These are phyloP conservation scores for Kuraishia ogatae DNA, from an alignment of 805 yeast species.

Conservation along the genomic window DNA sequence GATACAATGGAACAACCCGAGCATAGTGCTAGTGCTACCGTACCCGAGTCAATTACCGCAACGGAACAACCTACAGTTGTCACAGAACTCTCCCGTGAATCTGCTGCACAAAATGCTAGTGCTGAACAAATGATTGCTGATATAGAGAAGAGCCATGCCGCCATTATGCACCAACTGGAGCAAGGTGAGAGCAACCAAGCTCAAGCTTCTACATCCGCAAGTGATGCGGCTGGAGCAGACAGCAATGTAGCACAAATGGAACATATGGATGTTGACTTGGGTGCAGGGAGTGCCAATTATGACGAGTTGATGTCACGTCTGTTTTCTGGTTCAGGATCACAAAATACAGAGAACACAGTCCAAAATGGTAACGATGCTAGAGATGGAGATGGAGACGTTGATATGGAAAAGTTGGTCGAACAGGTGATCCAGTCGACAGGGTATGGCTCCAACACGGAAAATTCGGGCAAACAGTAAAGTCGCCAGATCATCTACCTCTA, in stretches of 20 bases:
- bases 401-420: background rate
- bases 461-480: background rate
- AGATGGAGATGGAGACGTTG: background rate
- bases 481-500: background rate
- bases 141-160: background rate
- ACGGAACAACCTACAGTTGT: background rate
- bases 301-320: background rate
- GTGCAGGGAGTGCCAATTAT: background rate
- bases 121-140: background rate
- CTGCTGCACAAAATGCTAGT: background rate
- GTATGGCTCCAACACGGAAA: background rate
- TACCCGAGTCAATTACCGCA: background rate
- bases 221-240: background rate
- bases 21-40: background rate
- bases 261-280: background rate
- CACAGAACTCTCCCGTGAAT: background rate
- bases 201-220: background rate
- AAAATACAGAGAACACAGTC: background rate
- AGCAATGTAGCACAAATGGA: background rate
- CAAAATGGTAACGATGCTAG: background rate
- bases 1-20: background rate
- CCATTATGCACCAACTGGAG: background rate
- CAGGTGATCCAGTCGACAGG: background rate
- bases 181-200: background rate
- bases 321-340: background rate